Percentiles rank a stretch among this genome's conserved stretches.
phyloP scores from a whole-genome alignment of 2,329 filamentous ascomycete species.

The Hypoxylon rubiginosum region DNA sequence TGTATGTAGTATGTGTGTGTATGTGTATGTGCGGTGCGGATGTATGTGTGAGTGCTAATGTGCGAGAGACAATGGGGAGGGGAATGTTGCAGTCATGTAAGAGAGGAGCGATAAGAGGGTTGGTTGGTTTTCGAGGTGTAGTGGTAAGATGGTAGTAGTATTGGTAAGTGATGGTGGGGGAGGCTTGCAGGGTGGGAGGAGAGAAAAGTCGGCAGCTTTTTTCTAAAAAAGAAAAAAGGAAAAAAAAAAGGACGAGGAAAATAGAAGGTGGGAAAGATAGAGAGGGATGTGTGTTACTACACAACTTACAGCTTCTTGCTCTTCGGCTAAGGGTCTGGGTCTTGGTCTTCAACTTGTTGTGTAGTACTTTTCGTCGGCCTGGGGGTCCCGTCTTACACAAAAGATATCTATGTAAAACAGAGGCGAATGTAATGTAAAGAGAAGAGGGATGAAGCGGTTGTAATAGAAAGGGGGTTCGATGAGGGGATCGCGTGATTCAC shows the following conservation, averaged over 20 bases:
- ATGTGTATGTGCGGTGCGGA: constrained; percentile 26
- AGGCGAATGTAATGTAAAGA: constrained; percentile 35
- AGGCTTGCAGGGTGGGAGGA: constrained; percentile 43
- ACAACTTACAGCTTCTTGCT: constrained; percentile 32
- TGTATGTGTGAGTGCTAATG: constrained; percentile 38
- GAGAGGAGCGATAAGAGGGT: constrained; percentile 46
- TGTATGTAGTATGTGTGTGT: constrained; percentile 28
- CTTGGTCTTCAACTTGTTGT: constrained; percentile 33
- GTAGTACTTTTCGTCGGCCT: constrained; percentile 39
- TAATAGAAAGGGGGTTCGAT: constrained; percentile 31
- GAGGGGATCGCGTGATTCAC: constrained; percentile 45
- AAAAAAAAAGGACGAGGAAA: constrained; percentile 24
- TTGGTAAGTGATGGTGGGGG: constrained; percentile 37
- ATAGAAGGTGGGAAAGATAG: constrained; percentile 22
- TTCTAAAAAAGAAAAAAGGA: constrained; percentile 29
- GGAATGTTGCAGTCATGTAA: constrained; percentile 43
- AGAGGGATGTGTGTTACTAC: constrained; percentile 37
- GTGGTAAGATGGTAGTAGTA: constrained; percentile 39
- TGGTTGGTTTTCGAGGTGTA: constrained; percentile 42
- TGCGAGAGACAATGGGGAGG: constrained; percentile 46
- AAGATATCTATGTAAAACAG: constrained; percentile 45
- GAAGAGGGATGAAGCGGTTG: constrained; percentile 21
- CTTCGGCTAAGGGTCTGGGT: constrained; percentile 27
- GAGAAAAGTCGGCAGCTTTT: constrained; percentile 41
- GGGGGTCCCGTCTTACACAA: constrained; percentile 41